Base-by-base conservation (phyloP, 2,329 filamentous ascomycete species). In the Paraphaeosphaeria sporulosa region DNA sequence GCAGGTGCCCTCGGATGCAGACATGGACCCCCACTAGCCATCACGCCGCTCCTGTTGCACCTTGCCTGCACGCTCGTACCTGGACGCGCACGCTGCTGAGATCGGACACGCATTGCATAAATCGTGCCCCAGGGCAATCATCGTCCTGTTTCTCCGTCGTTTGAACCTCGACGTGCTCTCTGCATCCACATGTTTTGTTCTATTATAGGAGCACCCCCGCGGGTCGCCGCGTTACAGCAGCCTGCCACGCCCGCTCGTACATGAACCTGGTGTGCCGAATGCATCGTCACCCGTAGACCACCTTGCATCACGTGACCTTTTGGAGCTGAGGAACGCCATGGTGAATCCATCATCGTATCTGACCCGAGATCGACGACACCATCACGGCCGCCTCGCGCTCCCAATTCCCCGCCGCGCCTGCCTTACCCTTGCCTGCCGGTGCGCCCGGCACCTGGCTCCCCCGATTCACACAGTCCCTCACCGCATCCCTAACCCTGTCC, bases 331-430 rank as follows among this genome's bases (percentile, higher is more conserved):
- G 25, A 34, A 17, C 5, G 38, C 43, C 61, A 56, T 54, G 40
- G 15, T 65, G 60, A 73, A 52, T 17, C 19, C 42, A 47, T 63
- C 47, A 76, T 55, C 71, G 71, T 19, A 77, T 71, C 61, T 71
- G 69, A n/a, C 85, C 84, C 52, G 93, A 84, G 6, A 97, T 88
- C 69, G 92, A 92, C 55, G 91, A 90, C 44, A 96, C 91, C 94
- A 98, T 97, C 50, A 98, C 94, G 1, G 94, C 93, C 50, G 94
- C 90, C 79, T 98, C 95, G 42, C 94, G 86, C 71, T 97, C 94
- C 92, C 93, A 97, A 58, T 82, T 85, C 7, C 81, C 82, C 63
- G 76, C 57, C 23, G 80, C 80, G 13, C 80, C 79, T n/a, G 80
- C 72, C 44, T 83, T 78, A 36, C 76, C 76, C 66, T 75, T 81